Conservation (phyloP, 495 filamentous ascomycete species). For the Aspergillus carlsbadensis region DNA sequence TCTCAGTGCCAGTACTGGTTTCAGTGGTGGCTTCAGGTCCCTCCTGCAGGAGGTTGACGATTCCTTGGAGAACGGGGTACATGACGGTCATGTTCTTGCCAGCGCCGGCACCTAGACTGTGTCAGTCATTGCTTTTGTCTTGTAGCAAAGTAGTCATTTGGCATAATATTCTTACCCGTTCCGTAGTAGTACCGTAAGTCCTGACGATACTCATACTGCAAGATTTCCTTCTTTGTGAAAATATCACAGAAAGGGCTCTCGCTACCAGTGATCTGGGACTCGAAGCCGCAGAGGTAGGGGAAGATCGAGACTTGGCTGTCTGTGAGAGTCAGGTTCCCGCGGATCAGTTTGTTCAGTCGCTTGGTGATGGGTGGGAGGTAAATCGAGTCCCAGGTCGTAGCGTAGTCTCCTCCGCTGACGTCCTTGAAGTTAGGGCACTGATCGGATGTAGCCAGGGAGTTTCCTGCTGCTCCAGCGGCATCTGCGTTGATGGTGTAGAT, state of each 20-base stretch:
- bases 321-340: slow-evolving; percentile 49
- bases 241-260: slow-evolving; percentile 54
- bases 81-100: slow-evolving; percentile 16
- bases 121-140: neutral
- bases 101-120: slow-evolving; percentile 43
- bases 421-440: slow-evolving; percentile 51
- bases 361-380: slow-evolving; percentile 50
- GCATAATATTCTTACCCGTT: slow-evolving; percentile 13
- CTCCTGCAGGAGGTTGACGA: slow-evolving; percentile 45
- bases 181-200: slow-evolving; percentile 61
- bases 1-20: slow-evolving; percentile 35
- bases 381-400: slow-evolving; percentile 40
- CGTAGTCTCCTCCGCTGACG: slow-evolving; percentile 39
- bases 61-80: slow-evolving; percentile 29
- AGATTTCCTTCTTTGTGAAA: slow-evolving; percentile 52
- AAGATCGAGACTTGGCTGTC: slow-evolving; percentile 51
- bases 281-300: slow-evolving; percentile 61
- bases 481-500: slow-evolving; percentile 52
- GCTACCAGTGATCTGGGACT: slow-evolving; percentile 56
- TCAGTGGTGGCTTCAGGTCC: slow-evolving; percentile 41
- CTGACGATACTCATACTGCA: slow-evolving; percentile 57
- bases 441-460: slow-evolving; percentile 56
- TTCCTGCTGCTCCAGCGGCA: slow-evolving; percentile 43
- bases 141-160: neutral
- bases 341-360: slow-evolving; percentile 47